Percentiles rank a stretch among this genome's conserved stretches.
phyloP scores from a whole-genome alignment of 148 eudicot genomes.

The Silene latifolia region DNA sequence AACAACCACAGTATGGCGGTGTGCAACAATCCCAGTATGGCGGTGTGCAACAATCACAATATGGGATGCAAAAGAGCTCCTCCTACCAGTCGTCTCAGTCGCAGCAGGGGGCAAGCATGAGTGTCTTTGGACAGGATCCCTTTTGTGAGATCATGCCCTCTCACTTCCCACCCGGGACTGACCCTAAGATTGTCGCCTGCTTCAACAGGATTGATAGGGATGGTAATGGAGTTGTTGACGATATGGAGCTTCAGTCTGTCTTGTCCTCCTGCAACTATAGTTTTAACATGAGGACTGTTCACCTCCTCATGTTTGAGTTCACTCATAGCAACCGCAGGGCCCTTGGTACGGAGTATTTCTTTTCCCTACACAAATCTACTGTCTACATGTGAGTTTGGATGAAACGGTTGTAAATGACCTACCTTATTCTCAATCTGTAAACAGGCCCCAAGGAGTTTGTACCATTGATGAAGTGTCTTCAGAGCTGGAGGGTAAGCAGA shows the following conservation, averaged over 20 bases:
- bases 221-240: conserved; percentile 29
- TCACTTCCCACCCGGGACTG: conserved; percentile 34
- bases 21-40: neutral
- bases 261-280: conserved; percentile 22
- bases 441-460: conserved; percentile 15
- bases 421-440: neutral
- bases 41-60: neutral
- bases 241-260: conserved; percentile 30
- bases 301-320: conserved; percentile 35
- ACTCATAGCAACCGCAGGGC: conserved; percentile 22
- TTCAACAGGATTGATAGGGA: conserved; percentile 32
- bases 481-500: conserved; percentile 10
- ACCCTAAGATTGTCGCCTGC: conserved; percentile 31
- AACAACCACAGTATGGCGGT: neutral
- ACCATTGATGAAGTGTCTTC: conserved; percentile 12
- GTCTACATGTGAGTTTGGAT: neutral
- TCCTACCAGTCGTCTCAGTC: neutral
- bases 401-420: neutral
- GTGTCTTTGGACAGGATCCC: conserved; percentile 26
- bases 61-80: conserved; percentile 10
- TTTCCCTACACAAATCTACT: neutral
- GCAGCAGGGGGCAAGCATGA: neutral
- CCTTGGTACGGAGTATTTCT: conserved; percentile 19
- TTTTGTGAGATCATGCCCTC: conserved; percentile 27
- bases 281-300: conserved; percentile 33